Percentiles rank a stretch among this genome's conserved stretches.
These are phyloP conservation scores for Suhomyces yuchorum DNA, from an alignment of 1,139 yeast species.

Conservation along the genomic window DNA sequence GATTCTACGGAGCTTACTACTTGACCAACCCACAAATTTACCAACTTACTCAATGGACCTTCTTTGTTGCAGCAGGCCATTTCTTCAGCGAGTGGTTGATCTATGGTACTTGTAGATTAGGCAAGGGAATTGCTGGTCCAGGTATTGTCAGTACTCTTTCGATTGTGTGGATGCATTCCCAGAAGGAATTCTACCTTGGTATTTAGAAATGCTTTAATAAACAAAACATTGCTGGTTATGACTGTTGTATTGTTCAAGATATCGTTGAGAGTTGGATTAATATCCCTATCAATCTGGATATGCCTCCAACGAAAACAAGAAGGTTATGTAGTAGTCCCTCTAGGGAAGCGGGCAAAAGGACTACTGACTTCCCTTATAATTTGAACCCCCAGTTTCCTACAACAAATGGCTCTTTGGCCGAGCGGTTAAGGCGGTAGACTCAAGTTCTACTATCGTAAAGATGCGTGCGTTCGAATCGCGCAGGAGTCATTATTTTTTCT, in stretches of 20 bases:
- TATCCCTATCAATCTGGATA: too few species aligned
- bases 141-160: constrained; percentile 62
- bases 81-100: constrained; percentile 82
- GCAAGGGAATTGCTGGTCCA: constrained; percentile 90
- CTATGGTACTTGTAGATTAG: constrained; percentile 77
- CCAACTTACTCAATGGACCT: constrained; percentile 81
- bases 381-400: too few species aligned
- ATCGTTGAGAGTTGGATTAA: too few species aligned
- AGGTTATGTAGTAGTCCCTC: too few species aligned
- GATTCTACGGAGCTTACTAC: constrained; percentile 84
- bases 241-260: too few species aligned
- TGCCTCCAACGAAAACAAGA: too few species aligned
- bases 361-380: too few species aligned
- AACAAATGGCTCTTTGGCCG: constrained; percentile 21
- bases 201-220: neutral
- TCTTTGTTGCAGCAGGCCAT: constrained; percentile 79
- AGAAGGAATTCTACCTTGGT: constrained; percentile 52
- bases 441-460: constrained; percentile 37
- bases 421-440: constrained; percentile 31
- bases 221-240: too few species aligned
- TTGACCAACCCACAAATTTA: constrained; percentile 64
- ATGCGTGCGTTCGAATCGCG: constrained; percentile 27
- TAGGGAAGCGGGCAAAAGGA: too few species aligned
- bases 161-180: constrained; percentile 60
- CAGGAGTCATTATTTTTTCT: constrained; percentile 21